Conservation (phyloP, 495 filamentous ascomycete genomes). For the Penicillium taxi region DNA sequence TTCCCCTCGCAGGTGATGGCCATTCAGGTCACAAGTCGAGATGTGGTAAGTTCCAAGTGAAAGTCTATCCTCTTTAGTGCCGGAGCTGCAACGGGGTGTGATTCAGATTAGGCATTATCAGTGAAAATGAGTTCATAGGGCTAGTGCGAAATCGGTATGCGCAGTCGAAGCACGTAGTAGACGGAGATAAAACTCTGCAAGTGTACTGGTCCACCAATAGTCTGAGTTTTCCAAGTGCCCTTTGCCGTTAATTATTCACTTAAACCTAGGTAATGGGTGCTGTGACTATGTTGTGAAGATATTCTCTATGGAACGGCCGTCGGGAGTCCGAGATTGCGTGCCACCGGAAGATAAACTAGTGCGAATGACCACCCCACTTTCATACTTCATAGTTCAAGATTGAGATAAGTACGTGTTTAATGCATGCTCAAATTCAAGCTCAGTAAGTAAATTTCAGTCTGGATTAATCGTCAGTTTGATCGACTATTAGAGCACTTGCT, state of each 20-base stretch:
- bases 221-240: no score
- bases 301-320: not conserved
- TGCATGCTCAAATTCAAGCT: no score
- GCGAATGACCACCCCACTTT: no score
- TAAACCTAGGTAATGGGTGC: not conserved
- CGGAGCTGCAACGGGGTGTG: not conserved
- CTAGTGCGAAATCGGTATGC: not conserved
- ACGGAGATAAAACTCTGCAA: no score
- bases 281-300: not conserved
- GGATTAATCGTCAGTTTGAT: no score
- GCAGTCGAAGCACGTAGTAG: not conserved
- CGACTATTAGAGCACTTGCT: no score
- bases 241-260: not conserved
- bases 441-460: no score
- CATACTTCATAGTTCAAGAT: no score
- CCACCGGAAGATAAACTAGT: not conserved
- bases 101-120: not conserved
- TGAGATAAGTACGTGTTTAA: no score
- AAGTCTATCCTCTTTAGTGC: no score
- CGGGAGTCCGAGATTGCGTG: constrained; percentile 2
- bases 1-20: not conserved
- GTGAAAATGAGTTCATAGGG: not conserved
- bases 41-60: not conserved
- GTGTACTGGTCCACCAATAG: no score
- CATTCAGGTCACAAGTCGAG: not conserved